phyloP scores from a whole-genome alignment of 192 early-diverging fungal genomes.

The Chytriomyces sp. region DNA sequence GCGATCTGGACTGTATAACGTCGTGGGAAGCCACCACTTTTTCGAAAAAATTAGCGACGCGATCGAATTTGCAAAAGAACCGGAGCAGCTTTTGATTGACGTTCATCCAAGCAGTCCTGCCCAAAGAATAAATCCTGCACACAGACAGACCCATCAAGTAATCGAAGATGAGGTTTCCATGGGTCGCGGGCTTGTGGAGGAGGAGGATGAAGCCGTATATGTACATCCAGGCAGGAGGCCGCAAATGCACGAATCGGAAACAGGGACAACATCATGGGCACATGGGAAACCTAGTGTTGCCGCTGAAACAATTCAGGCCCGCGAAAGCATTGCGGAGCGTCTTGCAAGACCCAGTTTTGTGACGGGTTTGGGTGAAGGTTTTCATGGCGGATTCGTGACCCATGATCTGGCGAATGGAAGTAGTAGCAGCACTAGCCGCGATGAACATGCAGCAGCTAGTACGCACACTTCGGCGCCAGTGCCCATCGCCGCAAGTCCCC shows the following conservation, averaged over 20 bases:
- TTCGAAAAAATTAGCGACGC: conserved; percentile 74
- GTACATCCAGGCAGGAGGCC: too few species aligned
- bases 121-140: too few species aligned
- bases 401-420: not conserved
- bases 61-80: conserved; percentile 4
- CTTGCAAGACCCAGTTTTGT: not conserved
- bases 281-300: not conserved
- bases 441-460: not conserved
- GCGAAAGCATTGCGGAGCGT: conserved; percentile 4
- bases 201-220: not conserved
- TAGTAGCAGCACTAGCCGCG: not conserved
- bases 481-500: not conserved
- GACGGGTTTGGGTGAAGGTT: not conserved
- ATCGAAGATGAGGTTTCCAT: not conserved
- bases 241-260: not conserved
- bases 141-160: not conserved
- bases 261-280: not conserved
- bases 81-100: not conserved
- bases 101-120: not conserved
- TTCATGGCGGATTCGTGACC: not conserved
- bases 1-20: conserved; percentile 68
- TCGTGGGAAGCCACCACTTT: conserved; percentile 67
- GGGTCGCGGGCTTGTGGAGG: not conserved
- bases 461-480: not conserved
- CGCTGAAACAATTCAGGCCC: not conserved